Evolutionary conservation across 257 asterid species (phyloP).

Genomic region (Solanum corneliomulleri): DNA sequence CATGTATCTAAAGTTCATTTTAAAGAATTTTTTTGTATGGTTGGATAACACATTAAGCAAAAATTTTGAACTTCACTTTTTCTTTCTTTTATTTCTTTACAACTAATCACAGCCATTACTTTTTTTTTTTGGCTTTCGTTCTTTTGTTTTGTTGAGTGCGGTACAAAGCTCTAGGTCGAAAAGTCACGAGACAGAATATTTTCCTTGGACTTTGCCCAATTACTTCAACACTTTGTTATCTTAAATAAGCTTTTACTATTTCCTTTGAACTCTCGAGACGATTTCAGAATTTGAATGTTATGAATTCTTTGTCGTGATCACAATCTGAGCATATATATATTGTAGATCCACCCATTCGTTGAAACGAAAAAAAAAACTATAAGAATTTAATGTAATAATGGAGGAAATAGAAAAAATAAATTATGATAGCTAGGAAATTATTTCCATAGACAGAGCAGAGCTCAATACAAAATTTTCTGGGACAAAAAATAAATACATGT

Average conservation of each 20-base stretch:
- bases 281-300: background rate
- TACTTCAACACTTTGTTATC: background rate
- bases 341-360: background rate
- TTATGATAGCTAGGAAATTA: background rate
- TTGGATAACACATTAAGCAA: background rate
- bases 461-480: background rate
- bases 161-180: background rate
- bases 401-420: background rate
- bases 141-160: background rate
- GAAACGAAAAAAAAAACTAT: background rate
- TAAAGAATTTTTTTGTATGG: background rate
- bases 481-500: background rate
- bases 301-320: accelerated
- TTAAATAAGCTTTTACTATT: background rate
- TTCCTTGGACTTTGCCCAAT: background rate
- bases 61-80: background rate
- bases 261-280: background rate
- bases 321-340: background rate
- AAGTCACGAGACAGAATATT: background rate
- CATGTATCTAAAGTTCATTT: background rate
- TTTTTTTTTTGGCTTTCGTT: background rate
- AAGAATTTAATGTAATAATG: background rate
- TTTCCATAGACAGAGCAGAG: background rate
- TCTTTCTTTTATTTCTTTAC: background rate
- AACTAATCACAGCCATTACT: background rate